Percentiles rank a stretch among this genome's conserved stretches.
Evolutionary conservation across 352 stramenopile species (phyloP).

Genomic region (Pythium utonaiense): DNA sequence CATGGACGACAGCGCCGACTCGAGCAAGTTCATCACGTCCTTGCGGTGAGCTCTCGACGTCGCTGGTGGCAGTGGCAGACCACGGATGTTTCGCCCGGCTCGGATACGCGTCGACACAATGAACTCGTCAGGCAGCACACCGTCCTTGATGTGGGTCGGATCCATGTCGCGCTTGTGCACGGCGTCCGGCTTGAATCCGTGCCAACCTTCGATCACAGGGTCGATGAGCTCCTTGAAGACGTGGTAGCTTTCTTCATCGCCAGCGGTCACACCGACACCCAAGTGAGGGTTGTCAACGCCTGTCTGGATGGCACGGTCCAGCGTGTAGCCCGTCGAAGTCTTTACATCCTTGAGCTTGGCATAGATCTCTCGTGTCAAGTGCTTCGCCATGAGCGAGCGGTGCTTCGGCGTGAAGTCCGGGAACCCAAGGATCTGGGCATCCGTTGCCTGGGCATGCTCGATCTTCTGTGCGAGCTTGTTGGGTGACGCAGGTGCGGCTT

Average conservation of each 20-base stretch:
- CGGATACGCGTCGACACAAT: conserved; percentile 79
- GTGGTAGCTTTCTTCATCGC: conserved; percentile 72
- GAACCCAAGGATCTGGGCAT: conserved; percentile 65
- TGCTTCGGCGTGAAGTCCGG: conserved; percentile 72
- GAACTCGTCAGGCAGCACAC: conserved; percentile 64
- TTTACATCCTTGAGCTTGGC: conserved; percentile 57
- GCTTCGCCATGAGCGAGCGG: conserved; percentile 69
- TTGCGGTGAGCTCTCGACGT: conserved; percentile 81
- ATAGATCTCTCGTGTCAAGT: conserved; percentile 66
- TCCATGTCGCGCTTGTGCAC: conserved; percentile 77
- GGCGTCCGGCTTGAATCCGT: conserved; percentile 57
- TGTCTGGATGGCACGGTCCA: conserved; percentile 74
- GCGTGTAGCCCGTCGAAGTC: conserved; percentile 67
- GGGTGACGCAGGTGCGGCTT: conserved; percentile 42
- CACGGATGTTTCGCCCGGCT: conserved; percentile 79
- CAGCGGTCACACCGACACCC: conserved; percentile 53
- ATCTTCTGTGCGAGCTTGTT: conserved; percentile 84
- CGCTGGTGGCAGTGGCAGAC: conserved; percentile 71
- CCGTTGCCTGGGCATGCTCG: conserved; percentile 64
- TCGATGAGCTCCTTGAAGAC: conserved; percentile 74
- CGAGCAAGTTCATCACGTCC: conserved; percentile 84
- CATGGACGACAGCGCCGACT: conserved; percentile 72
- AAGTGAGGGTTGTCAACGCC: conserved; percentile 77
- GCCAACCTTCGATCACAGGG: conserved; percentile 65
- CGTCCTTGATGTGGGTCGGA: conserved; percentile 54